Evolutionary conservation across 805 yeast genomes (phyloP), one percentile per base, ranked within the genome.

Genomic region (Jamesozyma jinghongensis): DNA sequence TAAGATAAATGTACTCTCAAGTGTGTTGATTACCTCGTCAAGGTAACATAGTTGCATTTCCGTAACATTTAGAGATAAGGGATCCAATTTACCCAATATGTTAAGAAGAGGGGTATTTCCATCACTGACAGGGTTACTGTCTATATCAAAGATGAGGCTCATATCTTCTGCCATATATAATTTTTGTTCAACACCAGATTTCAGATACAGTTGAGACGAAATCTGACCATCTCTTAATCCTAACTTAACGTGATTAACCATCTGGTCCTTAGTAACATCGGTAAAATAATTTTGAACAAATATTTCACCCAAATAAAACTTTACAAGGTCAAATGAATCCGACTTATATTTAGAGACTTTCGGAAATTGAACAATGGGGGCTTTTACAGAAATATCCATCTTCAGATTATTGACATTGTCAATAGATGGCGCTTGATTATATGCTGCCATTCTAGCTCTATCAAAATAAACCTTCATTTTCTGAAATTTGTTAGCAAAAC

Each of bases 391-490:
- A 27, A 94, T 62, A 51, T 88, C 83, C 55, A 88, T 73, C 47
- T 79, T 77, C 62, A 87, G 77, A 44, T 74, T 69, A 38, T 63
- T 73, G 13, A 66, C 69, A 7, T 61, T 41, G 33, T 73, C 73
- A 33, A 79, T 68, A 46, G 77, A 78, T 34, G 68, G 76, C 0
- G 92, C 92, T 57, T 85, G 94, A 49, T 81, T 75, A 49, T 86
- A 74, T 0, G 97, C 95, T 10, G 87, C 85, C 52, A 81, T 85
- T 43, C 97, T 73, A 0, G 97, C 94, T 17, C 74, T 67, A 53
- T 92, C 98, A 59, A 84, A 94, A n/a, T 88, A 69, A 3, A 74
- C 75, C 60, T 92, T 92, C 95, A 90, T 85, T 50, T 74, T 74
- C 43, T 77, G 81, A 53, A 94, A 84, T 50, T 81, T 82, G 48